Evolutionary conservation across 805 yeast species (phyloP).

Genomic region (Lachancea thermotolerans): DNA sequence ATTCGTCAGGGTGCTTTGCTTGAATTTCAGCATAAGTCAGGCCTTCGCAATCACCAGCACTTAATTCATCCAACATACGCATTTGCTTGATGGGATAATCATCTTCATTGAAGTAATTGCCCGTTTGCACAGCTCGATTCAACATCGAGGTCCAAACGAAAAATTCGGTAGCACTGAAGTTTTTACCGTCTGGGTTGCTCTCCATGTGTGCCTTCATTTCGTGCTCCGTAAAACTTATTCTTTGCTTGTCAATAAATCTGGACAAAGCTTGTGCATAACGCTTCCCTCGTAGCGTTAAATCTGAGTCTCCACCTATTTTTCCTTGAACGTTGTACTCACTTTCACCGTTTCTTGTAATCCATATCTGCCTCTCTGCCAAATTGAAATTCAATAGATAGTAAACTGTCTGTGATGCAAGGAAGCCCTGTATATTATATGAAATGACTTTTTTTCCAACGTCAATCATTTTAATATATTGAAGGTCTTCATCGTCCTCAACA

Average conservation of each 20-base stretch:
- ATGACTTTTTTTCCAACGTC: conserved; percentile 94
- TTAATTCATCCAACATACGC: conserved; percentile 89
- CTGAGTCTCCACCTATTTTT: conserved; percentile 86
- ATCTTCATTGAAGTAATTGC: conserved; percentile 66
- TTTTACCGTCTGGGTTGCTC: conserved; percentile 22
- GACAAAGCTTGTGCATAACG: conserved; percentile 68
- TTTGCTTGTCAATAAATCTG: conserved; percentile 64
- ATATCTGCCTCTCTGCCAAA: conserved; percentile 79
- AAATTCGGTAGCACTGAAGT: conserved; percentile 49
- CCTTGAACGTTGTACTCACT: conserved; percentile 80
- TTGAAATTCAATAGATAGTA: conserved; percentile 87
- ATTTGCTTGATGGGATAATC: conserved; percentile 74
- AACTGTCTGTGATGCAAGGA: conserved; percentile 86
- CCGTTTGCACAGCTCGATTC: conserved; percentile 69
- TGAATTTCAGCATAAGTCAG: conserved; percentile 87
- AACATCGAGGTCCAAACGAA: conserved; percentile 94
- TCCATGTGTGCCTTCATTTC: conserved; percentile 46
- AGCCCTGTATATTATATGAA: conserved; percentile 82
- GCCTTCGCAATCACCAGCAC: conserved; percentile 90
- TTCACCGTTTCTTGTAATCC: conserved; percentile 95
- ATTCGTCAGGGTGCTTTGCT: conserved; percentile 66
- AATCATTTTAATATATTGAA: conserved; percentile 90
- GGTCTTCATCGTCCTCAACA: conserved; percentile 66
- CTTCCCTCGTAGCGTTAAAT: conserved; percentile 69
- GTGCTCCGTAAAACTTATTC: conserved; percentile 56